Evolutionary conservation across 768 basidiomycete genomes (phyloP).

Genomic region (Mycena latifolia): DNA sequence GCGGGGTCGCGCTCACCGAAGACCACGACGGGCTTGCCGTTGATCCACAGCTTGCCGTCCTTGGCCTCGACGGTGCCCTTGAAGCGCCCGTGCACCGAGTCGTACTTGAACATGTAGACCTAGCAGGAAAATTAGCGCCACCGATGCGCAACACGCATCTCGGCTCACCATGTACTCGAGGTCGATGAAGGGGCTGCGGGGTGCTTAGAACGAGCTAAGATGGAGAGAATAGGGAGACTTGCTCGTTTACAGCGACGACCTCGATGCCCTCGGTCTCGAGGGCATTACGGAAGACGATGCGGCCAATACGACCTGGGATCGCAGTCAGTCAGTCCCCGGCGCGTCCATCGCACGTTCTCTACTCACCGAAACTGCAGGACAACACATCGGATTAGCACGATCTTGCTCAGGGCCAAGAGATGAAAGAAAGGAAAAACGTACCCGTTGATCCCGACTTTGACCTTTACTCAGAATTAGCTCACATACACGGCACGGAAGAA

Average conservation of each 20-base stretch:
- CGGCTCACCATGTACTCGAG: conserved; percentile 91
- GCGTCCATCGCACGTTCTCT: not conserved
- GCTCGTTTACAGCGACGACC: conserved; percentile 98
- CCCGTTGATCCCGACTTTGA: conserved; percentile 98
- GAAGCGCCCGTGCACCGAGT: conserved; percentile 94
- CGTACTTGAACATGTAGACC: conserved; percentile 99
- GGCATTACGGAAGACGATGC: conserved; percentile 97
- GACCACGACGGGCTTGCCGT: conserved; percentile 82
- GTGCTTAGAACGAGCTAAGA: conserved; percentile 23
- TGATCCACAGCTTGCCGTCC: conserved; percentile 91
- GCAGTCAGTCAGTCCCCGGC: conserved; percentile 2
- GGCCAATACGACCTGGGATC: conserved; percentile 95
- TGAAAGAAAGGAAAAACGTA: conserved; percentile 55
- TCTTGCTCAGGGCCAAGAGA: conserved; percentile 7
- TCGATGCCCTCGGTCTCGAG: conserved; percentile 79
- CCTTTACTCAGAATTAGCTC: conserved; percentile 44
- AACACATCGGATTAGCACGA: conserved; percentile 29
- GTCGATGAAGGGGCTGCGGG: conserved; percentile 77
- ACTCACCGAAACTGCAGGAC: conserved; percentile 79
- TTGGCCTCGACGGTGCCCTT: conserved; percentile 85
- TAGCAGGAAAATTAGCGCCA: conserved; percentile 40
- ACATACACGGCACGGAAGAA: not conserved
- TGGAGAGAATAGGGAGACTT: conserved; percentile 43
- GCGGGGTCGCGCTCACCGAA: conserved; percentile 90
- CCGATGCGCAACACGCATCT: not conserved